Evolutionary conservation across 2,329 filamentous ascomycete genomes (phyloP).

Genomic region (Didymella pomorum): DNA sequence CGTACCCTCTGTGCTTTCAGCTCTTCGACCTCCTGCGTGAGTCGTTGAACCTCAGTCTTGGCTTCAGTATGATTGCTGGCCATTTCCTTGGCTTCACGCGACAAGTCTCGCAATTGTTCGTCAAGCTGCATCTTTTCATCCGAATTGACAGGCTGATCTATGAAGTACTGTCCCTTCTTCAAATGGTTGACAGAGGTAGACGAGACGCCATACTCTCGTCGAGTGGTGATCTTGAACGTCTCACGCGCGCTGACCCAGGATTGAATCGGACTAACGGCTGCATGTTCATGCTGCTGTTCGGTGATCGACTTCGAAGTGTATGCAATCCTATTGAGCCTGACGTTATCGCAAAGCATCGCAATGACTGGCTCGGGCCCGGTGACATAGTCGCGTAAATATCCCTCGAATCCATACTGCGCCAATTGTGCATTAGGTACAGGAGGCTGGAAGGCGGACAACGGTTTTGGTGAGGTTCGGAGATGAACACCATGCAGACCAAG

Average conservation of each 20-base stretch:
- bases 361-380: constrained; percentile 83
- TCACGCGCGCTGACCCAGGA: constrained; percentile 75
- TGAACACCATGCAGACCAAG: constrained; percentile 74
- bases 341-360: constrained; percentile 84
- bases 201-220: constrained; percentile 81
- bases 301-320: constrained; percentile 70
- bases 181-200: constrained; percentile 73
- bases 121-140: constrained; percentile 69
- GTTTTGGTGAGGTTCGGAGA: constrained; percentile 68
- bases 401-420: constrained; percentile 71
- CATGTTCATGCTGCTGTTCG: constrained; percentile 71
- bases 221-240: constrained; percentile 65
- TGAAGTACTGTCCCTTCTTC: constrained; percentile 72
- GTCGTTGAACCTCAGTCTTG: constrained; percentile 32
- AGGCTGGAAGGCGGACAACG: constrained; percentile 63
- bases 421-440: constrained; percentile 66
- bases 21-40: not conserved
- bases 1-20: constrained; percentile 21
- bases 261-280: constrained; percentile 67
- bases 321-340: constrained; percentile 72
- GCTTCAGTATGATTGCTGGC: constrained; percentile 30
- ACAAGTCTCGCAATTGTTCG: constrained; percentile 57
- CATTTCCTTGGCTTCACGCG: constrained; percentile 51
- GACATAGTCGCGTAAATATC: constrained; percentile 80
- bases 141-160: constrained; percentile 75